Evolutionary conservation across 1,139 yeast genomes (phyloP), one percentile per base, ranked within the genome.

Genomic region (Geotrichum bryndzae): DNA sequence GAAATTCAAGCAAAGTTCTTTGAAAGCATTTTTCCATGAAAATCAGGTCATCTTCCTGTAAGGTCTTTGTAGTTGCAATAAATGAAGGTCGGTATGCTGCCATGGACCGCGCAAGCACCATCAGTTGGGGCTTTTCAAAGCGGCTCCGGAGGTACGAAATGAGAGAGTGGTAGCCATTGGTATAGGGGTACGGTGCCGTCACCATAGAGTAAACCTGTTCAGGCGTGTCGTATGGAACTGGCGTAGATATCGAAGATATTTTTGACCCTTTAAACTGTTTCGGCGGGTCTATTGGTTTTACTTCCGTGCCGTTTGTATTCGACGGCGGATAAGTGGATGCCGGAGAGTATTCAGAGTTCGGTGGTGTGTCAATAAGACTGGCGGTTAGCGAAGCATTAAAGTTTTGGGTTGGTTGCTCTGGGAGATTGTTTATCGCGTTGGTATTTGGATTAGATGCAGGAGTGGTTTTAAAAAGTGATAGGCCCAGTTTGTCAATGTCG

Each of bases 11-110:
- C 51, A 92, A 77, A 0, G 97, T 91, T 57, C 98, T 76, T 72
- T 92, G 97, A 75, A 90, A 91, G 68, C 97, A 90, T 74, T 90
- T 96, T 69, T 92, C 98, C 90, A 92, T 91, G 70, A 92, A 92
- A 4, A 91, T 89, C 72, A 92, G 78, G 72, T 92, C 98, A 53
- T 88, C 95, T 68, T 90, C 97, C 64, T 90, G 89, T 56, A 92
- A 76, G 1, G 94, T 87, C 67, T 90, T 88, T 51, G 96, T 90
- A 68, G 96, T 88, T 5, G 97, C 97, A 68, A 91, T 91, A 72
- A 92, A 92, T 11, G 92, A 86, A 1, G 97, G 97, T 66, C 97
- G 76, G 70, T 90, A 91, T 50, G 88, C 86, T 0, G 97, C 96
- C 87, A 92, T 88, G 13, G 91, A 85, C 69, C 88, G 86, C 1